These are phyloP conservation scores for Sporothrix sp. DNA, from an alignment of 2,329 filamentous ascomycete genomes.

Conservation along the genomic window DNA sequence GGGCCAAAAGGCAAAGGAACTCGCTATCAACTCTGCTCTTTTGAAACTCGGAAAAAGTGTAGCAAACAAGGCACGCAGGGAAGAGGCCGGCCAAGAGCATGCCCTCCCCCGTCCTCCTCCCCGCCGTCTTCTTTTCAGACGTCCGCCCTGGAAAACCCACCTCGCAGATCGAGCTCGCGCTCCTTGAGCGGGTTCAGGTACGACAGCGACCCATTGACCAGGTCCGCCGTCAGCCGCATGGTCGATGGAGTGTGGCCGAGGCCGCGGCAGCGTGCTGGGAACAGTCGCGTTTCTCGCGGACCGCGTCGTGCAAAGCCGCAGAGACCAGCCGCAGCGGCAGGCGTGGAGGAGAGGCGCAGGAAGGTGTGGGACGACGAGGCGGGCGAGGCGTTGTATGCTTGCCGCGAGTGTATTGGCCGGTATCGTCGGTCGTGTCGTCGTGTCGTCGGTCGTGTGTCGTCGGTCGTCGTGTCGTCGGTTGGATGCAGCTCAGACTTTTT, in stretches of 20 bases:
- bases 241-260: conserved; percentile 18
- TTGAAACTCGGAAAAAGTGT: conserved; percentile 45
- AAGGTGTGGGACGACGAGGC: no score
- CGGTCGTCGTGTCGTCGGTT: not conserved
- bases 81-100: not conserved
- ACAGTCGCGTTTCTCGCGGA: not conserved
- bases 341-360: not conserved
- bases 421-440: not conserved
- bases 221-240: conserved; percentile 93
- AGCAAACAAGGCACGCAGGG: conserved; percentile 42
- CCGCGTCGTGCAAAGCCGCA: no score
- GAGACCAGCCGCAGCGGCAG: no score
- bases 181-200: conserved; percentile 99
- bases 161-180: conserved; percentile 97
- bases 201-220: conserved; percentile 88
- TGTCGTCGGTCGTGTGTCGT: not conserved
- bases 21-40: conserved; percentile 77
- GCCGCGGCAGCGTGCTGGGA: not conserved
- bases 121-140: conserved; percentile 4
- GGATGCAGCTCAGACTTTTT: not conserved
- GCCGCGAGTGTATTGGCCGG: not conserved
- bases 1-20: conserved; percentile 29
- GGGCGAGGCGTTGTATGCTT: no score
- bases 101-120: not conserved
- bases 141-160: conserved; percentile 49